Conservation (phyloP, 768 basidiomycete genomes). For the Strobilomyces echinocephalus region DNA sequence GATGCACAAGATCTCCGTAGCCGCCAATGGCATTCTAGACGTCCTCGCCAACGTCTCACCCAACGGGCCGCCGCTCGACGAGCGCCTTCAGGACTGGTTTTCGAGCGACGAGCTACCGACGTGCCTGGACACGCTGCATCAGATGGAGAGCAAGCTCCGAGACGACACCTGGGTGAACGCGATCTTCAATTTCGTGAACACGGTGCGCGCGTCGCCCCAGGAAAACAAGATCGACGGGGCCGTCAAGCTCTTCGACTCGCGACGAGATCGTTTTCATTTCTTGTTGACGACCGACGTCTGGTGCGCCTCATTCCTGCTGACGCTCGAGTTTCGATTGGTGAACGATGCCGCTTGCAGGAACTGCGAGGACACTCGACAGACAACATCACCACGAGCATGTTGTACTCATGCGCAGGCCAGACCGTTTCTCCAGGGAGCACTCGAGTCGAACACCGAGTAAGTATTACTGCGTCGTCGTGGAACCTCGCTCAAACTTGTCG, state of each 20-base stretch:
- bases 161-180: background rate
- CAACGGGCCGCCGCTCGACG: constrained; percentile 2
- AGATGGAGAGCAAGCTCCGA: constrained; percentile 9
- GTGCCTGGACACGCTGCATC: constrained; percentile 4
- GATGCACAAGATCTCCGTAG: constrained; percentile 10
- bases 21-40: background rate
- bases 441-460: background rate
- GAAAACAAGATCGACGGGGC: constrained; percentile 8
- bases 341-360: background rate
- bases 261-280: constrained; percentile 4
- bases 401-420: background rate
- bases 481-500: background rate
- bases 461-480: background rate
- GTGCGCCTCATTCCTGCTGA: background rate
- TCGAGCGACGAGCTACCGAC: background rate
- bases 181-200: background rate
- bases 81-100: constrained; percentile 11
- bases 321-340: background rate
- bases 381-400: background rate
- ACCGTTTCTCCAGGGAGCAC: background rate
- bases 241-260: constrained; percentile 5
- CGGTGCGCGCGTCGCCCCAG: background rate
- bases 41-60: background rate
- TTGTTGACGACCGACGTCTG: constrained; percentile 8
- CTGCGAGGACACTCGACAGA: background rate